These are phyloP conservation scores for Fraxinus excelsior DNA, from an alignment of 257 asterid species.

Conservation along the genomic window DNA sequence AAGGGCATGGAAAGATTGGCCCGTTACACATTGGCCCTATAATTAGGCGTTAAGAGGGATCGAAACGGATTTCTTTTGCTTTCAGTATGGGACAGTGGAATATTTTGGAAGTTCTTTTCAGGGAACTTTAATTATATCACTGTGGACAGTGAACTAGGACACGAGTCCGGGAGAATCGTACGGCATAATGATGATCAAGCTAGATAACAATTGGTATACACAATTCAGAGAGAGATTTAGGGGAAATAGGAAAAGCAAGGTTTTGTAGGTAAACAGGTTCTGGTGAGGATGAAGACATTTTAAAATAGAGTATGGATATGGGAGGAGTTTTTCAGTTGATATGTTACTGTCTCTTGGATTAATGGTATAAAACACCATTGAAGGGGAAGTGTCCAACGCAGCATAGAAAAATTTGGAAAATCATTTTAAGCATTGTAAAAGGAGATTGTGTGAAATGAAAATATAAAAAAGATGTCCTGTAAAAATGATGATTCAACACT, in stretches of 20 bases:
- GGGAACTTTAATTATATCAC: background rate
- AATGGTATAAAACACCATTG: background rate
- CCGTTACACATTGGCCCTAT: background rate
- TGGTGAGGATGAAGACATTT: background rate
- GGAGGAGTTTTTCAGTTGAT: background rate
- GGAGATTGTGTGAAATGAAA: background rate
- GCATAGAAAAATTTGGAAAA: background rate
- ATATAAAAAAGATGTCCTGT: background rate
- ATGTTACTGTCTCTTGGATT: background rate
- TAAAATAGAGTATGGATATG: background rate
- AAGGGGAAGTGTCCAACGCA: background rate
- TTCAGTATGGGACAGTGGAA: background rate
- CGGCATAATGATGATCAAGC: too few relatives aligned
- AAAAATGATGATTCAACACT: background rate
- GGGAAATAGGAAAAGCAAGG: background rate
- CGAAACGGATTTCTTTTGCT: background rate
- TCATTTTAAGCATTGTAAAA: background rate
- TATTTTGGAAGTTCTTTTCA: background rate
- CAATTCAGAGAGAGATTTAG: background rate
- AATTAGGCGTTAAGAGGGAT: background rate
- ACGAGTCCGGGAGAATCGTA: background rate
- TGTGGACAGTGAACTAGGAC: background rate
- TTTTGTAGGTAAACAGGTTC: background rate
- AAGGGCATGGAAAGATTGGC: background rate
- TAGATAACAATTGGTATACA: too few relatives aligned